Percentiles rank a stretch among this genome's conserved stretches.
These are phyloP conservation scores for Prunus padus DNA, from an alignment of 306 rosid species.

Conservation along the genomic window DNA sequence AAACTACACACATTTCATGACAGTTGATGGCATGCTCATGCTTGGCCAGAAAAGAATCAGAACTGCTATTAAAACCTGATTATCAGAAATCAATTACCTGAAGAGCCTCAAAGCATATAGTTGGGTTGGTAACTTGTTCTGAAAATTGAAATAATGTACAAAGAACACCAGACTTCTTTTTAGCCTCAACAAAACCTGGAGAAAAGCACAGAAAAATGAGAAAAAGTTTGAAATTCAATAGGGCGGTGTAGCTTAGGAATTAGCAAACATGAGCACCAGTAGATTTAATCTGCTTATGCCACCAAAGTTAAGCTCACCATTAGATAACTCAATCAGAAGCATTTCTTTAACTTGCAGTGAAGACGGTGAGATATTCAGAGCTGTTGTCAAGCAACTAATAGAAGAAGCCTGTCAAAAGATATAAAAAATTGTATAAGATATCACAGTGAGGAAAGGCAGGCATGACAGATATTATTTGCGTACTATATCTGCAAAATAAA, in stretches of 20 bases:
- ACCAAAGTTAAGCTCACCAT: conserved; percentile 40
- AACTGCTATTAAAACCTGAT: not conserved
- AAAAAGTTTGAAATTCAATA: not conserved
- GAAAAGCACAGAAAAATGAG: conserved; percentile 23
- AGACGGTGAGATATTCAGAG: conserved; percentile 69
- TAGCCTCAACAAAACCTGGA: conserved; percentile 43
- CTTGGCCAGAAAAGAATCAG: conserved; percentile 4
- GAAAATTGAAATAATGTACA: conserved; percentile 55
- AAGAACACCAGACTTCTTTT: conserved; percentile 64
- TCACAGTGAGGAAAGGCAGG: conserved; percentile 12
- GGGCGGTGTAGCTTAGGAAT: not conserved
- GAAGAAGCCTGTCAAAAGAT: conserved; percentile 59
- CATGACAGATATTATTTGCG: not conserved
- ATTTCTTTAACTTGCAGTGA: conserved; percentile 59
- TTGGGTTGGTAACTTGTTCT: conserved; percentile 51
- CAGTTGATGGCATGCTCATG: not conserved
- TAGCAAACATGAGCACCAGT: conserved; percentile 5
- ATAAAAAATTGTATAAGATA: conserved; percentile 16
- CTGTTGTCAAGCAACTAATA: conserved; percentile 74
- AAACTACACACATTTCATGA: conserved; percentile 4
- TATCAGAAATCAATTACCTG: conserved; percentile 53
- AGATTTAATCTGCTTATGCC: not conserved
- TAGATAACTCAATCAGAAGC: conserved; percentile 59
- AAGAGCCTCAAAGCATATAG: conserved; percentile 87
- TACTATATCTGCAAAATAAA: not conserved